Base-by-base conservation (phyloP, 1,284 basidiomycete species). In the Leccinum huronense region DNA sequence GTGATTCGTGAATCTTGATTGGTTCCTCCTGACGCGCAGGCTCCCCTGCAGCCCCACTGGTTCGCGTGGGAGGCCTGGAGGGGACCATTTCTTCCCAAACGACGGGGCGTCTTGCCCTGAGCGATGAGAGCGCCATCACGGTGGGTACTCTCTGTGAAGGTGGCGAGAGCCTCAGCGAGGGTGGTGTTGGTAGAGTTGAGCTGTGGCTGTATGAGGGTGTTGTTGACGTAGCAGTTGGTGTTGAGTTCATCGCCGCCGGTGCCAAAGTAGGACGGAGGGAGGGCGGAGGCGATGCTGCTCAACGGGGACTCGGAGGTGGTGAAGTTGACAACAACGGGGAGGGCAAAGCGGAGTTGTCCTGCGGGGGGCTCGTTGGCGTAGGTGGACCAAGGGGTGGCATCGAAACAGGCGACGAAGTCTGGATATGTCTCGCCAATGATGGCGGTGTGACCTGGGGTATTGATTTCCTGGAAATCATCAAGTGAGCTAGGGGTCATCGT, bases 71-170 rank as follows among this genome's bases (percentile, higher is more conserved):
- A 23, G 23, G 23, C 23, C 23, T 23, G 23, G 23, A 23, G 23
- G 94, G 78, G 1, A 87, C 86, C 87, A 92, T 89, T 34, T 75
- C 73, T 74, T 92, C 86, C 90, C 90, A 92, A 1, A 91, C 88
- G 31, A 89, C 80, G 0, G 88, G 86, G 23, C 0, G 82, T 86
- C 77, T 89, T 89, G 2, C 83, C 83, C 11, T 72, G 70, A 0
- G 72, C 71, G 1, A 71, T 69, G 1, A 91, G 74, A 8, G 80
- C 78, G 2, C 72, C 69, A 23, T 23, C 23, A 23, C 23, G 23
- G 69, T 90, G 88, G 2, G 83, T 85, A 3, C 74, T 70, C 57
- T 77, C 66, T 7, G 84, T 83, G 70, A 91, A 91, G 3, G 71
- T 71, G 60, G 77, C 73, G 5, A 91, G 78, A 0, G 86, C 86